Evolutionary conservation across 192 early-diverging fungal species (phyloP), one percentile per base, ranked within the genome.

Genomic region (Umbelopsis isabellina): DNA sequence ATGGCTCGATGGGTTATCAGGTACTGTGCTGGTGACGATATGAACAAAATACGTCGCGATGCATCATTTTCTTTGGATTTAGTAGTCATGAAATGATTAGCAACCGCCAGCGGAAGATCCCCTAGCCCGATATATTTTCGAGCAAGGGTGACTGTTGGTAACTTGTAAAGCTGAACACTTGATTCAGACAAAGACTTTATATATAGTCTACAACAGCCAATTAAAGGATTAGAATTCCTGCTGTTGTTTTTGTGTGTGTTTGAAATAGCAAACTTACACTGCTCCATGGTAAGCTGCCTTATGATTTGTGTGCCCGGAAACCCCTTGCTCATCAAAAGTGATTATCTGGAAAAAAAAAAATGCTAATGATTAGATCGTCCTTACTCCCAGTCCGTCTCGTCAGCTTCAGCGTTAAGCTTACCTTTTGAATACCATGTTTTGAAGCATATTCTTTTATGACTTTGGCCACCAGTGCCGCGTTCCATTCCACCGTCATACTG

Each of bases 291-390:
- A 94, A 20, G 87, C 80, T 9, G 95, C 89, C 52, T 89, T 83
- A 74, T 98, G 97, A 78, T 98, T 98, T 46, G 84, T 79, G 70
- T 98, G 97, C 0, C 92, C 93, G n/a, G 93, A 95, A 44, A 98
- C 85, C 1, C 97, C 97, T 23, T 85, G 74, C 9, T 83, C 74
- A 78, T 98, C 97, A 83, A 97, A 98, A 0, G 97, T 98, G 22
- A 97, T 86, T 21, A 97, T 84, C 86, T 87, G 83, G 75, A 65
- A 49, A 5, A 41, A 41, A 75, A 65, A 49, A 5, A 41, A 41
- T 41, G 37, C 37, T 44, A 46, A 6, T 35, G 20, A 49, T 12
- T 23, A 27, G 1, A 8, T 52, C 47, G 37, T 27, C 15, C 5
- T 49, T 16, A 3, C 44, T 41, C 37, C 2, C 6, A 35, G 51